Base-by-base conservation (phyloP, 805 yeast species). In the Starmera caribaea region DNA sequence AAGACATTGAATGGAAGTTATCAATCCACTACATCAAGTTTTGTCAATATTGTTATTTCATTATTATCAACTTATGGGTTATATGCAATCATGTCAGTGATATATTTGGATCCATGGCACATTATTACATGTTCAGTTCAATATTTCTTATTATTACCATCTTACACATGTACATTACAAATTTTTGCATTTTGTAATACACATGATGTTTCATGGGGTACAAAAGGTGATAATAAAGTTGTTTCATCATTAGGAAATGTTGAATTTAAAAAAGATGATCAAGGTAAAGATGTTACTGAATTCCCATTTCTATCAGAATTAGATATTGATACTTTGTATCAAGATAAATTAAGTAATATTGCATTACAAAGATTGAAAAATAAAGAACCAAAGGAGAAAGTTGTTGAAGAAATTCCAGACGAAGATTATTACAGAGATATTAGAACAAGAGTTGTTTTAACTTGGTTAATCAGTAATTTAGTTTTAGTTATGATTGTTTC, bases 161-260 rank as follows among this genome's bases (percentile, higher is more conserved):
- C 94, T 0, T 90, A 88, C 58, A 83, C 94, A 4, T 86, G 96
- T 63, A 81, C 96, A 2, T 67, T 90, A 41, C 97, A 90, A 62
- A 88, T 92, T 43, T 90, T 88, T 65, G 97, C 98, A 1, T 88
- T 90, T 62, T 90, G 98, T 66, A 90, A 90, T 59, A 90, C 97
- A 3, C 97, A 90, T 63, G 98, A 90, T 68, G 96, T 92, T 38
- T 84, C 96, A 0, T 90, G 98, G 98, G 98, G 98, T 62, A 90
- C 98, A 2, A 90, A 90, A 58, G 98, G 98, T 49, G 96, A 86
- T 45, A 85, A 83, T 53, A 74, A 74, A 47, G 81, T 79, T 37
- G 74, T 76, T 27, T 73, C 73, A 48, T 77, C 72, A 43, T 65
- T 80, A 36, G 94, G 94, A 45, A 76, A 81, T 37, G 92, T 90